phyloP scores from a whole-genome alignment of 176 grass and related monocot genomes.

The Puya raimondii region DNA sequence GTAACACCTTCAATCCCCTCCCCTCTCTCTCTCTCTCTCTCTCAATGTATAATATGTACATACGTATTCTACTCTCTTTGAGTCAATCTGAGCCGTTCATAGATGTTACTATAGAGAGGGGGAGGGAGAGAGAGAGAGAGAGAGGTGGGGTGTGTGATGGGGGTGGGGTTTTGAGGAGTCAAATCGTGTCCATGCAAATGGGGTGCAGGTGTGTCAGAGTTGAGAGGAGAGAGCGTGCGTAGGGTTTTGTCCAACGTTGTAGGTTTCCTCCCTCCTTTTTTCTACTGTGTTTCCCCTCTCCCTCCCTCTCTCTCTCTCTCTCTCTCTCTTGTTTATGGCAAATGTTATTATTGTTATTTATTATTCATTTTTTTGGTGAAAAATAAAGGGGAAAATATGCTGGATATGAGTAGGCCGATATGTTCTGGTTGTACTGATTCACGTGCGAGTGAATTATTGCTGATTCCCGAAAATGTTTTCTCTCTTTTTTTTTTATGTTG shows the following conservation, averaged over 20 bases:
- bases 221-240: conserved; percentile 39
- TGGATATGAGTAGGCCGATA: too few relatives aligned
- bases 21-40: neutral
- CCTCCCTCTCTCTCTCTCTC: neutral
- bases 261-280: neutral
- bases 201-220: conserved; percentile 60
- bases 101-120: neutral
- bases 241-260: conserved; percentile 53
- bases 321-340: neutral
- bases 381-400: too few relatives aligned
- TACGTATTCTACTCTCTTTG: neutral
- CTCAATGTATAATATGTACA: neutral
- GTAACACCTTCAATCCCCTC: neutral
- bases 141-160: neutral
- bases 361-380: too few relatives aligned
- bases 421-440: too few relatives aligned
- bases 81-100: neutral
- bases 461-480: conserved; percentile 7
- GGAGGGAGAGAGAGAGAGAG: conserved; percentile 16
- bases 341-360: neutral
- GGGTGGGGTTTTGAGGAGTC: conserved; percentile 44
- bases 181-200: conserved; percentile 95
- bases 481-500: too few relatives aligned
- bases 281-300: neutral
- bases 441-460: conserved; percentile 1